Conservation (phyloP, 2,329 filamentous ascomycete species). For the Penicillium sclerotiorum region DNA sequence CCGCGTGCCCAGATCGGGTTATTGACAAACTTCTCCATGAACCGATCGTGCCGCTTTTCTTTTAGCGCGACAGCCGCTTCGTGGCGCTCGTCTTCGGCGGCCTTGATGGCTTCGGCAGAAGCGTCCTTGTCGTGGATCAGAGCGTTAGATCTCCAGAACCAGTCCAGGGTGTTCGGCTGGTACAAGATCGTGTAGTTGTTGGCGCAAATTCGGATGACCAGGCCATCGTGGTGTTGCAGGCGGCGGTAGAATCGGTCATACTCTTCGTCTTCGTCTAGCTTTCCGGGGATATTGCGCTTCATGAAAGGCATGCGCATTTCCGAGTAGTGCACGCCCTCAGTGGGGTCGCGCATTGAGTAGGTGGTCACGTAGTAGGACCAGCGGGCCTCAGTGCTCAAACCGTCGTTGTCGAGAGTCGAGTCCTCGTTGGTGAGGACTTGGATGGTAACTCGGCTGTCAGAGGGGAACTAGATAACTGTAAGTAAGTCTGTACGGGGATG, state of each 20-base stretch:
- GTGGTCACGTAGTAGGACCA: slow-evolving; percentile 98
- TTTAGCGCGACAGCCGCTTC: slow-evolving; percentile 39
- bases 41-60: slow-evolving; percentile 50
- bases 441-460: slow-evolving; percentile 67
- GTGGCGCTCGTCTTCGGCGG: slow-evolving; percentile 36
- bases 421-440: slow-evolving; percentile 89
- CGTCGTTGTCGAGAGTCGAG: slow-evolving; percentile 72
- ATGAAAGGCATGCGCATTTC: slow-evolving; percentile 70
- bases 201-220: slow-evolving; percentile 73
- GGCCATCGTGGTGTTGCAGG: slow-evolving; percentile 65
- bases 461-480: slow-evolving; percentile 68
- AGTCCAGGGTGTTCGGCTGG: slow-evolving; percentile 70
- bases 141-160: slow-evolving; percentile 59
- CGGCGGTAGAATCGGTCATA: slow-evolving; percentile 58
- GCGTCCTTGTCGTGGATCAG: slow-evolving; percentile 22
- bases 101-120: slow-evolving; percentile 25
- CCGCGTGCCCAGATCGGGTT: slow-evolving; percentile 56
- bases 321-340: slow-evolving; percentile 71
- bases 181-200: slow-evolving; percentile 81
- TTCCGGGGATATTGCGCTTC: slow-evolving; percentile 67
- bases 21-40: slow-evolving; percentile 56
- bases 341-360: slow-evolving; percentile 84
- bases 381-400: slow-evolving; percentile 62
- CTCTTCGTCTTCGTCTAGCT: slow-evolving; percentile 64
- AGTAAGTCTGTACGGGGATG: too few species aligned